Percentiles rank a stretch among this genome's conserved stretches.
phyloP scores from a whole-genome alignment of 495 filamentous ascomycete species.

The Aspergillus avenaceus region DNA sequence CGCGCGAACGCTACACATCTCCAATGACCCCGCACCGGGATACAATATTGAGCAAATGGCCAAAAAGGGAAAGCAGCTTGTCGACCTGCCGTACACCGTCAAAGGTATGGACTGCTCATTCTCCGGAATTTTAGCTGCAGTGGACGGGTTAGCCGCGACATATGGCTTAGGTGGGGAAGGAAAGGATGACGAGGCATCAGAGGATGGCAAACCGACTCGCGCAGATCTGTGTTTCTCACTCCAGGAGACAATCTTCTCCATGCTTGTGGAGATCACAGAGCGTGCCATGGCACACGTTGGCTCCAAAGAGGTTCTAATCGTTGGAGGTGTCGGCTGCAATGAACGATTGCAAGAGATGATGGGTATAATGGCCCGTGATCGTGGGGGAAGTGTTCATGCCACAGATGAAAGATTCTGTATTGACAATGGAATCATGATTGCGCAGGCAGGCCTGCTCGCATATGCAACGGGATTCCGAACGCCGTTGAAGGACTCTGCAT shows the following conservation, averaged over 20 bases:
- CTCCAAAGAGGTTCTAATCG: constrained; percentile 83
- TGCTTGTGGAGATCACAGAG: constrained; percentile 98
- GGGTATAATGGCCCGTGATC: constrained; percentile 88
- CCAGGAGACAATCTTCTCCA: constrained; percentile 91
- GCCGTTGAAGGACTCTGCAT: constrained; percentile 73
- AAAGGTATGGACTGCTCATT: constrained; percentile 99
- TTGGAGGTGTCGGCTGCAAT: constrained; percentile 98
- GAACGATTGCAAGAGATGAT: constrained; percentile 97
- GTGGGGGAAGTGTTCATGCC: constrained; percentile 86
- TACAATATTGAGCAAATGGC: constrained; percentile 98
- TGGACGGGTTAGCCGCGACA: constrained; percentile 70
- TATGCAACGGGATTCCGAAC: constrained; percentile 76
- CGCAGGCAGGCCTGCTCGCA: constrained; percentile 86
- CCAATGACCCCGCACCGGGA: constrained; percentile 93
- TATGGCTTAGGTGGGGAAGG: constrained; percentile 45
- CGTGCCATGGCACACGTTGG: constrained; percentile 97
- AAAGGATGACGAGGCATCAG: constrained; percentile 30
- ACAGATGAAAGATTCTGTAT: constrained; percentile 98
- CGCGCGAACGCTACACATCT: constrained; percentile 81
- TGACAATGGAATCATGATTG: constrained; percentile 99
- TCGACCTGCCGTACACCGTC: constrained; percentile 92
- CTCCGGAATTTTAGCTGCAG: constrained; percentile 78
- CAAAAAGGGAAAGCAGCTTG: constrained; percentile 65
- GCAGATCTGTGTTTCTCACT: constrained; percentile 90
- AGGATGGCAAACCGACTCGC: constrained; percentile 57